Percentiles rank a stretch among this genome's conserved stretches.
phyloP scores from a whole-genome alignment of 2,329 filamentous ascomycete species.

The Diplodia scrobiculata region DNA sequence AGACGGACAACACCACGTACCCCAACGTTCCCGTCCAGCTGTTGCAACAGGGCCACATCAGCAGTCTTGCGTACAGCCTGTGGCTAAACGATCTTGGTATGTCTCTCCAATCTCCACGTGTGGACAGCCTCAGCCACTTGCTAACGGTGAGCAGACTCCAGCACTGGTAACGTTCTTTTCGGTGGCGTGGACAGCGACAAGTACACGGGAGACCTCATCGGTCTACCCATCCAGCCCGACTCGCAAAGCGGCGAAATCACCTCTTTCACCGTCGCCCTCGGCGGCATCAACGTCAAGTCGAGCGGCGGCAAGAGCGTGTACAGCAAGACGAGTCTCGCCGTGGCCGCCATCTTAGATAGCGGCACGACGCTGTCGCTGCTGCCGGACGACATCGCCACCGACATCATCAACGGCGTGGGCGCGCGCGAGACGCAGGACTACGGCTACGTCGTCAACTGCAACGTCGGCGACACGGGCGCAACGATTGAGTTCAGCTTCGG shows the following conservation, averaged over 20 bases:
- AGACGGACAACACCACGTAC: slow-evolving; percentile 50
- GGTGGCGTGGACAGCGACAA: slow-evolving; percentile 71
- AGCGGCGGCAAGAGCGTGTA: slow-evolving; percentile 19
- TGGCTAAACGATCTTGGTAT: slow-evolving; percentile 59
- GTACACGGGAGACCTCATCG: slow-evolving; percentile 64
- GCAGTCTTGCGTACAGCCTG: slow-evolving; percentile 67
- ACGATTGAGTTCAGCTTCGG: slow-evolving; percentile 25
- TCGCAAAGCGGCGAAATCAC: slow-evolving; percentile 1
- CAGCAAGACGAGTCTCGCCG: slow-evolving; percentile 1
- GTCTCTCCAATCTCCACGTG: slow-evolving; percentile 50
- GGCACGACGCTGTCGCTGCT: slow-evolving; percentile 70
- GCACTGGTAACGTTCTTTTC: slow-evolving; percentile 69
- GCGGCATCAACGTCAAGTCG: slow-evolving; percentile 10
- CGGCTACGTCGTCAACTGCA: slow-evolving; percentile 23
- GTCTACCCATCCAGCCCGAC: slow-evolving; percentile 60
- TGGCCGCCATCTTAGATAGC: slow-evolving; percentile 63
- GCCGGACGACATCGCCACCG: slow-evolving; percentile 52
- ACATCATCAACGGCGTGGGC: slow-evolving; percentile 25
- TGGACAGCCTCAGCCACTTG: neutral
- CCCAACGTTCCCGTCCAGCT: slow-evolving; percentile 69
- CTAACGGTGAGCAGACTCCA: slow-evolving; percentile 18
- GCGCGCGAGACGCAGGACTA: neutral
- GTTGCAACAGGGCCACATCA: slow-evolving; percentile 62
- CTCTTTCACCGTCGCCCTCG: slow-evolving; percentile 27
- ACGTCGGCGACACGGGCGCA: slow-evolving; percentile 9